Evolutionary conservation across 192 early-diverging fungal species (phyloP).

Genomic region (Gorgonomyces haynaldii): DNA sequence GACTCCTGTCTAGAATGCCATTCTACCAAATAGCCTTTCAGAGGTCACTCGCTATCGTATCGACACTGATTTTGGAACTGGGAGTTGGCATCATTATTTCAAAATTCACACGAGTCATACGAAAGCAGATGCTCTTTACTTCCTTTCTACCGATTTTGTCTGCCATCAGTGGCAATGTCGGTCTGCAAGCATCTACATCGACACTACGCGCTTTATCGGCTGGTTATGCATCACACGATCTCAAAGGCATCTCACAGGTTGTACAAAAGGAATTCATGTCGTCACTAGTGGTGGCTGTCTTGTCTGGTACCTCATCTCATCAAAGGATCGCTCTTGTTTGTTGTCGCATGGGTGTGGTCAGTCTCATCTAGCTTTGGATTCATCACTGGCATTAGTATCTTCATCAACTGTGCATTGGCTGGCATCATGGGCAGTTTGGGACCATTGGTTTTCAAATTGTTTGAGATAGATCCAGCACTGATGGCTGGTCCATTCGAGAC

Average conservation of each 20-base stretch:
- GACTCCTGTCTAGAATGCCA: slow-evolving; percentile 26
- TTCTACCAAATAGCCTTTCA: slow-evolving; percentile 25
- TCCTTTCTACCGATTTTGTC: slow-evolving; percentile 33
- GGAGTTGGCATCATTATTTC: slow-evolving; percentile 24
- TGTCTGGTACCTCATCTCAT: no score
- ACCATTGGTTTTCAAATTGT: slow-evolving; percentile 19
- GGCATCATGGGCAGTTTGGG: slow-evolving; percentile 18
- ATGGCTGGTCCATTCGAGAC: slow-evolving; percentile 36
- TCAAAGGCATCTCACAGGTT: slow-evolving; percentile 14
- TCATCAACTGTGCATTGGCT: slow-evolving; percentile 13
- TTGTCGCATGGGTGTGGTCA: slow-evolving; percentile 9
- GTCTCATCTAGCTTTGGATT: slow-evolving; percentile 4
- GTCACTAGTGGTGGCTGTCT: slow-evolving; percentile 8
- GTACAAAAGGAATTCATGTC: slow-evolving; percentile 18
- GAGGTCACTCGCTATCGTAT: slow-evolving; percentile 24
- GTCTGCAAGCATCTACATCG: slow-evolving; percentile 30
- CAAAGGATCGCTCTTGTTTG: not conserved
- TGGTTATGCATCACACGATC: slow-evolving; percentile 21
- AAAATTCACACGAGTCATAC: slow-evolving; percentile 4
- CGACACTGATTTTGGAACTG: slow-evolving; percentile 24
- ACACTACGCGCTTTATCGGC: slow-evolving; percentile 31
- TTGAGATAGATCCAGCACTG: slow-evolving; percentile 30
- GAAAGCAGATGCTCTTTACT: slow-evolving; percentile 16
- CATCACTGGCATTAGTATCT: slow-evolving; percentile 15
- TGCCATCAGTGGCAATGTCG: slow-evolving; percentile 30